phyloP scores from a whole-genome alignment of 2,329 filamentous ascomycete species.

The Hymenoscyphus salicellus region DNA sequence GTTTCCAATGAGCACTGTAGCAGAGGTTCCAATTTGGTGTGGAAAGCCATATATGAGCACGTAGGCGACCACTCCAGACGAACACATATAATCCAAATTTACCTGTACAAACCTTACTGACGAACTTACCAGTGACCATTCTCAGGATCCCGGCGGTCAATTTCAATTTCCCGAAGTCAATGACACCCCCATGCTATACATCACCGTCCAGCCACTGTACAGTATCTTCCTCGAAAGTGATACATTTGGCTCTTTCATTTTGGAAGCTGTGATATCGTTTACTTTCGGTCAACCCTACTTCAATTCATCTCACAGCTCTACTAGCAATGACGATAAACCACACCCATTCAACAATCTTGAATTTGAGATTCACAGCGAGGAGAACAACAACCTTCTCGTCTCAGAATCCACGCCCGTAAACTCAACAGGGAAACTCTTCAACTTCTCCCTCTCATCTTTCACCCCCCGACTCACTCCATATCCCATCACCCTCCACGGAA shows the following conservation, averaged over 20 bases:
- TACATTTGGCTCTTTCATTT: conserved; percentile 39
- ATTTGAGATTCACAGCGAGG: conserved; percentile 33
- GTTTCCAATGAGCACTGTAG: conserved; percentile 25
- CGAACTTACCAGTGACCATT: conserved; percentile 39
- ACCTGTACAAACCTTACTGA: background rate
- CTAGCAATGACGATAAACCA: conserved; percentile 18
- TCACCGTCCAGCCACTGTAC: conserved; percentile 46
- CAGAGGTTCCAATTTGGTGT: conserved; percentile 35
- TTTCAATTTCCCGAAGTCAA: conserved; percentile 42
- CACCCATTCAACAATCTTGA: conserved; percentile 21
- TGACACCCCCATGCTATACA: conserved; percentile 39
- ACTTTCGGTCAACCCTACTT: conserved; percentile 38
- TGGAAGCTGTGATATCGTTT: conserved; percentile 43
- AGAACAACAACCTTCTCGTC: conserved; percentile 29
- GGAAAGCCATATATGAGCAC: conserved; percentile 46
- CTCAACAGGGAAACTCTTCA: conserved; percentile 38
- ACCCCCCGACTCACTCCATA: conserved; percentile 38
- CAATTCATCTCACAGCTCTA: conserved; percentile 19
- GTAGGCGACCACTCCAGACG: conserved; percentile 30
- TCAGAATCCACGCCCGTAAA: conserved; percentile 37
- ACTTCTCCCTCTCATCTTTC: conserved; percentile 37
- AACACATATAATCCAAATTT: background rate
- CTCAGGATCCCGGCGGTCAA: conserved; percentile 48
- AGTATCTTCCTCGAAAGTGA: conserved; percentile 47
- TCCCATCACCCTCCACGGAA: conserved; percentile 37